Conservation (phyloP, 2,329 filamentous ascomycete species). For the Gremmenia infestans region DNA sequence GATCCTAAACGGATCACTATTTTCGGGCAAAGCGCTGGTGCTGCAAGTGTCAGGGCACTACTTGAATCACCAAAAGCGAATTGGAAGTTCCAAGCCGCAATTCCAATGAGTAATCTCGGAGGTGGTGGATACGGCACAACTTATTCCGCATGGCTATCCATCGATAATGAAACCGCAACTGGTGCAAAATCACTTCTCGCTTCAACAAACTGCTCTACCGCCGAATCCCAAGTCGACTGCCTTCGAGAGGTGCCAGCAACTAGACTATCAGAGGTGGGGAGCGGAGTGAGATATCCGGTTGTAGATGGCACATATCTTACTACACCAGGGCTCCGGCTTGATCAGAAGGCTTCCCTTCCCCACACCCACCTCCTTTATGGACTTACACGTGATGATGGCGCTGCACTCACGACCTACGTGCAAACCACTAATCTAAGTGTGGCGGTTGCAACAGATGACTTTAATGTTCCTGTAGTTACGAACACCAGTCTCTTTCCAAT, state of each 20-base stretch:
- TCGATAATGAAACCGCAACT: slow-evolving; percentile 9
- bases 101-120: slow-evolving; percentile 21
- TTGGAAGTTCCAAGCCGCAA: slow-evolving; percentile 19
- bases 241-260: slow-evolving; percentile 14
- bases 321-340: slow-evolving; percentile 10
- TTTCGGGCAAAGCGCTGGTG: slow-evolving; percentile 45
- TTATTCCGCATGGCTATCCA: slow-evolving; percentile 19
- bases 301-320: slow-evolving; percentile 30
- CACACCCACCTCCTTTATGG: slow-evolving; percentile 29
- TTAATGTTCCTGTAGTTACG: slow-evolving; percentile 10
- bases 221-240: slow-evolving; percentile 18
- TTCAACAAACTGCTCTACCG: slow-evolving; percentile 15
- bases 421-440: slow-evolving; percentile 14
- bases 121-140: slow-evolving; percentile 20
- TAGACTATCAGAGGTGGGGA: slow-evolving; percentile 3
- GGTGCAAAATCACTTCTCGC: slow-evolving; percentile 13
- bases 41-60: slow-evolving; percentile 22
- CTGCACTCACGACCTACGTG: slow-evolving; percentile 23
- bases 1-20: slow-evolving; percentile 31
- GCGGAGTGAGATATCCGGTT: slow-evolving; percentile 19
- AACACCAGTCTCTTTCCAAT: slow-evolving; percentile 15
- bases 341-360: slow-evolving; percentile 10
- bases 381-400: slow-evolving; percentile 31
- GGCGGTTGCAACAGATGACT: slow-evolving; percentile 8
- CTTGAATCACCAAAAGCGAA: slow-evolving; percentile 22